A percentile compares a stretch with the other conserved stretches of the same genome.
These are phyloP conservation scores for Panaeolus cyanescens DNA, from an alignment of 768 basidiomycete genomes.

Conservation along the genomic window DNA sequence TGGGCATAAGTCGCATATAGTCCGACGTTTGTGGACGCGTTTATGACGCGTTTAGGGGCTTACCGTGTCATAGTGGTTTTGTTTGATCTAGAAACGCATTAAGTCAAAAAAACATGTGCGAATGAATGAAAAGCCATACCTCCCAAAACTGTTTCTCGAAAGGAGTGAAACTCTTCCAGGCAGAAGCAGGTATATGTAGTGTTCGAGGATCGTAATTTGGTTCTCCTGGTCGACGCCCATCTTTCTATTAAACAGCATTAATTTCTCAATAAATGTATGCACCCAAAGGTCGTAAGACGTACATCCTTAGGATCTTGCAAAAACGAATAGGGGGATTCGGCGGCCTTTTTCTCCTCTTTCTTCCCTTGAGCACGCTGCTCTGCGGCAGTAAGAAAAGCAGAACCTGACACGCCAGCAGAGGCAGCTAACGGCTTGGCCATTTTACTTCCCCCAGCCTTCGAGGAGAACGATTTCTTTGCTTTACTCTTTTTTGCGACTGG, in stretches of 20 bases:
- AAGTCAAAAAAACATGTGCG: background rate
- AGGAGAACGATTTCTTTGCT: constrained; percentile 31
- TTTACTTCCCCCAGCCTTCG: constrained; percentile 25
- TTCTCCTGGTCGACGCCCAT: constrained; percentile 75
- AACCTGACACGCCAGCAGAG: constrained; percentile 26
- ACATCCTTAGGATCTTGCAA: constrained; percentile 71
- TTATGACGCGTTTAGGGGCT: constrained; percentile 10
- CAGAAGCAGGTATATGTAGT: constrained; percentile 71
- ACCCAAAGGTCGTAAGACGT: background rate
- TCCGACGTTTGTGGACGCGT: background rate
- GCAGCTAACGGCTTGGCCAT: constrained; percentile 18
- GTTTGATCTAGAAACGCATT: constrained; percentile 71
- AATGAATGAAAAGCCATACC: constrained; percentile 35
- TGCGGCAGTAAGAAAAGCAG: constrained; percentile 67
- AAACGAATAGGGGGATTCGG: constrained; percentile 79
- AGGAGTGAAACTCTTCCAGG: constrained; percentile 86
- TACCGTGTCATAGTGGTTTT: constrained; percentile 95
- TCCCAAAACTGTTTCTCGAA: constrained; percentile 96
- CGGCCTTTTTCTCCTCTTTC: constrained; percentile 80
- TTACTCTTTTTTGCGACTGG: constrained; percentile 37
- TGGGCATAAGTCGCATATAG: background rate
- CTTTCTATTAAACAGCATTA: constrained; percentile 55
- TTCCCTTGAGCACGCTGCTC: constrained; percentile 74
- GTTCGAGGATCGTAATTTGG: constrained; percentile 91
- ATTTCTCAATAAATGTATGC: background rate